Base-by-base conservation (phyloP, 2,329 filamentous ascomycete genomes). In the Bipolaris cookei region DNA sequence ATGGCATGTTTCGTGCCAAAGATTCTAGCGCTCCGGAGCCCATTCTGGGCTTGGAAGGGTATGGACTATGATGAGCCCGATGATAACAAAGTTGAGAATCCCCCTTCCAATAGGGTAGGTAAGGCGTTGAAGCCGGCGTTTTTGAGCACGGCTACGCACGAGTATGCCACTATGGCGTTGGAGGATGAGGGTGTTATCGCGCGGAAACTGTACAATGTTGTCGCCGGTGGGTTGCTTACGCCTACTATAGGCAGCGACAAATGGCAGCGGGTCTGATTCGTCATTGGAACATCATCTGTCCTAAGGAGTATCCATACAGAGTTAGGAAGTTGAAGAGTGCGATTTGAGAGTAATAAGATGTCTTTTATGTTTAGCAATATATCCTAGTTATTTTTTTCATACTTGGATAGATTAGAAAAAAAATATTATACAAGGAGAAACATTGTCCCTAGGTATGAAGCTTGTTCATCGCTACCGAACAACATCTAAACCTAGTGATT, bases 1-100 rank as follows among this genome's bases (percentile, higher is more conserved):
- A 60, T 64, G 44, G 69, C 72, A 0, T 50, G 64, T 0, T 63
- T 77, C 28, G 73, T 61, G 1, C 70, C 74, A 0, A 59, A 57
- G 16, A 74, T 75, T 49, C 56, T 75, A 1, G 48, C 48, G 3
- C 10, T 61, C 2, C 38, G 30, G 0, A 30, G 56, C 1, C 56
- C 45, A 11, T 47, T 38, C 16, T 61, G 52, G 59, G 56, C 47
- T 10, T 59, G 59, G 52, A 43, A 30, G 3, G 34, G 38, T 0
- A 16, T 11, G 1, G 10, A 8, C 1, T 8, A 14, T 2, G 16
- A 18, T 14, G 54, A 59, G 39, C 10, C 8, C 11, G 48, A 59
- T 30, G 49, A 59, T 6, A 49, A 49, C n/a, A n/a, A 23, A 6
- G 54, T 41, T 4, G n/a, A 21, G 13, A 25, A 23, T 2, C 39